Evolutionary conservation across 2,329 filamentous ascomycete genomes (phyloP).

Genomic region (Verticillium nubilum): DNA sequence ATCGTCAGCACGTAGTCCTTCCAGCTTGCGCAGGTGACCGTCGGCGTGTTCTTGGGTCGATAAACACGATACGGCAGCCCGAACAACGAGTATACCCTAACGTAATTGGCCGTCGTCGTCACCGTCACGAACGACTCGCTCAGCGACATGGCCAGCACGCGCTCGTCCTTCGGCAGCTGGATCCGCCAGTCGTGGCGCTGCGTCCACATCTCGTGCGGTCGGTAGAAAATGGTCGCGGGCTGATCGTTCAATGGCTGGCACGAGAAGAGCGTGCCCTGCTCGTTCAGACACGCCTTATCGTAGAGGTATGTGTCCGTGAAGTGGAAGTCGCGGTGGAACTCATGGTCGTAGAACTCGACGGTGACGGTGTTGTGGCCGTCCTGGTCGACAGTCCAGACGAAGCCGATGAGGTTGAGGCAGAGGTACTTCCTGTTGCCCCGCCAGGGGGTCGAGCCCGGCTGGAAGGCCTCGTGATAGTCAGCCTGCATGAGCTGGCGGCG

Average conservation of each 20-base stretch:
- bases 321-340: slow-evolving; percentile 88
- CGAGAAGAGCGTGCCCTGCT: slow-evolving; percentile 80
- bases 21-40: slow-evolving; percentile 91
- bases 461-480: slow-evolving; percentile 76
- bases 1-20: slow-evolving; percentile 94
- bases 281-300: slow-evolving; percentile 89
- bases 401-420: slow-evolving; percentile 87
- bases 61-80: slow-evolving; percentile 86
- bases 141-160: slow-evolving; percentile 80
- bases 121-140: slow-evolving; percentile 89
- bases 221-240: slow-evolving; percentile 85
- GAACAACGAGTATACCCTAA: slow-evolving; percentile 88
- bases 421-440: slow-evolving; percentile 89
- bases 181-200: slow-evolving; percentile 86
- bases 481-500: slow-evolving; percentile 49
- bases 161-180: slow-evolving; percentile 79
- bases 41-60: slow-evolving; percentile 82
- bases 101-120: slow-evolving; percentile 80
- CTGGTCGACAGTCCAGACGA: slow-evolving; percentile 96
- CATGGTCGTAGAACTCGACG: slow-evolving; percentile 95
- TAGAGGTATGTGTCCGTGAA: slow-evolving; percentile 96
- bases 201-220: slow-evolving; percentile 96
- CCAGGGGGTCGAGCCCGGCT: slow-evolving; percentile 94
- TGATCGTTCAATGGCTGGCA: slow-evolving; percentile 56
- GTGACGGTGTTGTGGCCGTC: slow-evolving; percentile 91